Conservation (phyloP, 352 stramenopile species). For the Globisporangium echinulatum region DNA sequence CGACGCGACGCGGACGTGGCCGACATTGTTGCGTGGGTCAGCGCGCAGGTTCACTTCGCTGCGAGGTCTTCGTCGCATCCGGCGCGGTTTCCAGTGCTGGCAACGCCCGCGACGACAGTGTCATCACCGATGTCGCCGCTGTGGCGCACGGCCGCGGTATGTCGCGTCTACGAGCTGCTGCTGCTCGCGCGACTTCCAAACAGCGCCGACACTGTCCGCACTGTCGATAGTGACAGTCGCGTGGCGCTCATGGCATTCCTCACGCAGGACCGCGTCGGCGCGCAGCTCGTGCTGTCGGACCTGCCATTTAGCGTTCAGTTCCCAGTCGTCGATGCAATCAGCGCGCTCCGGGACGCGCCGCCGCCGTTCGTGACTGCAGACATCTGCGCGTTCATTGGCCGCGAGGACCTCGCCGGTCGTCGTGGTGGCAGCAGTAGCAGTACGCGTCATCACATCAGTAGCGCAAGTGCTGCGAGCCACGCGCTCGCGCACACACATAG, state of each 20-base stretch:
- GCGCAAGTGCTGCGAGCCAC: not conserved
- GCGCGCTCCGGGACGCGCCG: conserved; percentile 49
- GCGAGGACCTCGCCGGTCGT: conserved; percentile 47
- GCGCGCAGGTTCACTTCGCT: not conserved
- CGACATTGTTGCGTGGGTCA: not conserved
- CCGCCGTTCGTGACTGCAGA: conserved; percentile 49
- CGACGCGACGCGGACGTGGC: not conserved
- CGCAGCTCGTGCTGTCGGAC: conserved; percentile 36
- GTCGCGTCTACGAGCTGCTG: conserved; percentile 36
- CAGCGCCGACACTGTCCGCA: not conserved
- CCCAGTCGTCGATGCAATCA: conserved; percentile 50
- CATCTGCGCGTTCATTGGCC: conserved; percentile 46
- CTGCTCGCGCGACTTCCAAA: no score
- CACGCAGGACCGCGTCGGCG: conserved; percentile 24
- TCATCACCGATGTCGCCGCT: conserved; percentile 11
- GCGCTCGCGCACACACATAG: not conserved
- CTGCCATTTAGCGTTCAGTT: conserved; percentile 53
- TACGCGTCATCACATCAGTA: not conserved
- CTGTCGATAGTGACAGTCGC: conserved; percentile 5
- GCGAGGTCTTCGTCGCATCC: no score
- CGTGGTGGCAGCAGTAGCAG: not conserved
- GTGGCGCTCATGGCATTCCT: conserved; percentile 47
- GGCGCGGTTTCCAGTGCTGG: no score
- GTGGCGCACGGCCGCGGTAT: conserved; percentile 28
- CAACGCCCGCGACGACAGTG: not conserved